Conservation (phyloP, 768 basidiomycete genomes). For the Calocybe gangraenosa region DNA sequence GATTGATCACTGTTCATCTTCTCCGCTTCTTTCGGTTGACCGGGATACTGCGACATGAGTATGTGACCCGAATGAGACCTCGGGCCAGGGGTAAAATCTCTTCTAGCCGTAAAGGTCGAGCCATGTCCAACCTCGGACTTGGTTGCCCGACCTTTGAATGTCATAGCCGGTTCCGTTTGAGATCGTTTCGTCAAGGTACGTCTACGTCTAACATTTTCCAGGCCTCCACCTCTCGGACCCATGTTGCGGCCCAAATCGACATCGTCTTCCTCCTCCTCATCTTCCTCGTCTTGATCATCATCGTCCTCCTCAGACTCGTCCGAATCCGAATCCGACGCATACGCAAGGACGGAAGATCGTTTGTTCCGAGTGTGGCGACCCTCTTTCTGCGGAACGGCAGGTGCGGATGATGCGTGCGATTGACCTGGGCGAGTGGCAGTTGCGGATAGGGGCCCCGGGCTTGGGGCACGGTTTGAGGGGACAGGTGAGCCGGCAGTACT, state of each 20-base stretch:
- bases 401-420: neutral
- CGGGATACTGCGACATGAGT: constrained; percentile 9
- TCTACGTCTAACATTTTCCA: constrained; percentile 6
- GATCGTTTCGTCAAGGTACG: constrained; percentile 14
- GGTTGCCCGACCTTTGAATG: constrained; percentile 23
- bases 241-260: neutral
- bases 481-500: constrained; percentile 59
- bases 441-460: constrained; percentile 33
- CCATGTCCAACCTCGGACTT: constrained; percentile 42
- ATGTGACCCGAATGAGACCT: constrained; percentile 27
- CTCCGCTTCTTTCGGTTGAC: constrained; percentile 2
- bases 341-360: constrained; percentile 14
- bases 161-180: neutral
- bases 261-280: constrained; percentile 23
- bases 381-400: neutral
- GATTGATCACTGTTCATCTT: constrained; percentile 9
- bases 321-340: constrained; percentile 18
- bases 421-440: neutral
- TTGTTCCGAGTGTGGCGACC: neutral
- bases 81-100: constrained; percentile 15
- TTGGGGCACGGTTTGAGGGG: constrained; percentile 30
- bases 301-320: constrained; percentile 21
- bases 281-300: constrained; percentile 23
- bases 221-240: neutral
- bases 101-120: constrained; percentile 11